These are phyloP conservation scores for Backusella macrospora DNA, from an alignment of 192 early-diverging fungal species.

Conservation along the genomic window DNA sequence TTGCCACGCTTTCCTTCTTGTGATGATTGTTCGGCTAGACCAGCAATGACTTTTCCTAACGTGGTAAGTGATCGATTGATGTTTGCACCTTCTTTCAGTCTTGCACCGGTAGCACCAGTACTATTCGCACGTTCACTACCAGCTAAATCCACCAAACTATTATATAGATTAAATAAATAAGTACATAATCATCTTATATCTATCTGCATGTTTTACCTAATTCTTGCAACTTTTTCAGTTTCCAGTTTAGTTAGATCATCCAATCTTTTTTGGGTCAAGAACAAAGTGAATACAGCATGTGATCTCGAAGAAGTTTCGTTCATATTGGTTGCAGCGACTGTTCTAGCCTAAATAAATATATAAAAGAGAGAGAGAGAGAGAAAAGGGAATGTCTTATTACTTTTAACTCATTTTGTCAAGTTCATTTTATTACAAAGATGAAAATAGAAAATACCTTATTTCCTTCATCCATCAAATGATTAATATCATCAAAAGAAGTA, in stretches of 20 bases:
- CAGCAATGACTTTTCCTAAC: conserved; percentile 93
- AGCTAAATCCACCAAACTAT: conserved; percentile 88
- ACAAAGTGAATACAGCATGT: conserved; percentile 82
- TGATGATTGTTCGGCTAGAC: conserved; percentile 73
- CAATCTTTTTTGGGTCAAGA: conserved; percentile 67
- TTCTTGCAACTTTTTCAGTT: conserved; percentile 78
- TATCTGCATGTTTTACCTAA: conserved; percentile 45
- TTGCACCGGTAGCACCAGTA: conserved; percentile 81
- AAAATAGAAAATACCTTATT: conserved; percentile 59
- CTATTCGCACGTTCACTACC: conserved; percentile 90
- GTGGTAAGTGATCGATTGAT: conserved; percentile 94
- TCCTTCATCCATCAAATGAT: conserved; percentile 77
- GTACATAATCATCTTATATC: not conserved
- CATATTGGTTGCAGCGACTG: conserved; percentile 93
- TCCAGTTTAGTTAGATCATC: conserved; percentile 55
- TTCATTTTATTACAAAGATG: not conserved
- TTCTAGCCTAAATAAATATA: conserved; percentile 62
- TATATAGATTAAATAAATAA: not conserved
- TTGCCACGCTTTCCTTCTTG: conserved; percentile 41
- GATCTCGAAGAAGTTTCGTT: conserved; percentile 91
- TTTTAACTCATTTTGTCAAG: conserved; percentile 4
- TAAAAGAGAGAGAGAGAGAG: not conserved
- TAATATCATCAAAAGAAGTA: conserved; percentile 67
- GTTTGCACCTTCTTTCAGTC: conserved; percentile 90
- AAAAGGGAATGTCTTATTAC: conserved; percentile 4